Evolutionary conservation across 1,139 yeast genomes (phyloP), one percentile per base, ranked within the genome.

Genomic region (Nakaseomyces delphensis): DNA sequence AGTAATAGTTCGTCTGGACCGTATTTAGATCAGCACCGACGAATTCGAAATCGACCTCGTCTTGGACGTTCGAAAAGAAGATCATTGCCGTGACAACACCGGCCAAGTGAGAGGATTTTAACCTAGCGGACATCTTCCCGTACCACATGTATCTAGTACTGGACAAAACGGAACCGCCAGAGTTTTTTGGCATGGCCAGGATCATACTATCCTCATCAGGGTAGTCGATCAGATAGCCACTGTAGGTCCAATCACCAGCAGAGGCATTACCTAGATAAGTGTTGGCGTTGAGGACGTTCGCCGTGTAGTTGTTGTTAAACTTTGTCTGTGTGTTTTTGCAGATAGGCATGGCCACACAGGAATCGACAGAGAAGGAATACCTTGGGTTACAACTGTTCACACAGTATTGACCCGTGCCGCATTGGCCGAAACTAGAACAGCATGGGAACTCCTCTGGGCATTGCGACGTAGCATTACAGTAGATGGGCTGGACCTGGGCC

Each of bases 41-140:
- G 55, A 77, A 81, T 67, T 87, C 96, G 57, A 67, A 80, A 74
- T 87, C 96, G 55, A 87, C 74, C 71, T 89, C 96, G 67, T 87
- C 96, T 65, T 82, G 79, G 36, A 83, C 86, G 55, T 84, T 86
- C 2, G 95, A 83, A 67, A 78, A 83, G 47, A 85, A 65, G 61
- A 87, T 85, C 55, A 81, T 77, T n/a, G 95, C 91, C 15, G 93
- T 74, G 48, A 87, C 76, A 40, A 87, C 95, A 68, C 96, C 96
- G 25, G 65, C 69, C 42, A 76, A 77, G 56, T 77, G 84, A 1
- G 95, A 82, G 1, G 93, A 70, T 64, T 82, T 84, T 54, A 86
- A 56, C 25, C 70, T 74, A 36, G 84, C 81, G 33, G 77, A 66
- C 30, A 85, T 73, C 58, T 79, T 83, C 44, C 96, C 97, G 63